phyloP scores from a whole-genome alignment of 345 rosid genomes.

The Sisymbrium irio region DNA sequence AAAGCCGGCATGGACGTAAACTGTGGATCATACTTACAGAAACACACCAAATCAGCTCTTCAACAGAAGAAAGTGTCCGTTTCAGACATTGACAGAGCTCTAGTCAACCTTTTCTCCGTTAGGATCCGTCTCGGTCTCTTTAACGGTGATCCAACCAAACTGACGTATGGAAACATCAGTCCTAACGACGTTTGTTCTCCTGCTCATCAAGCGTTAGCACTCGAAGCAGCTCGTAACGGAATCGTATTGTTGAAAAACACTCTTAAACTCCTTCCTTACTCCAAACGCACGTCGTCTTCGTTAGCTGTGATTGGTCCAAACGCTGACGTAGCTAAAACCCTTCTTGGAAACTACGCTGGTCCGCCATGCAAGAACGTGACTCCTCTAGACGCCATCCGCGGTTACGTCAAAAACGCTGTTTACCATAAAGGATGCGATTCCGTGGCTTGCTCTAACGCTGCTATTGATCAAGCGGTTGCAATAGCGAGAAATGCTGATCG shows the following conservation, averaged over 20 bases:
- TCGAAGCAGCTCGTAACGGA: slow-evolving; percentile 81
- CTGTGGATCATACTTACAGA: slow-evolving; percentile 68
- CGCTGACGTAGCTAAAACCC: slow-evolving; percentile 51
- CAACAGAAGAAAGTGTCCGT: slow-evolving; percentile 58
- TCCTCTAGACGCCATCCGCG: slow-evolving; percentile 54
- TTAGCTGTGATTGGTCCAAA: slow-evolving; percentile 88
- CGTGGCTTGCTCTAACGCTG: slow-evolving; percentile 57
- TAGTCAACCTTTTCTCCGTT: slow-evolving; percentile 67
- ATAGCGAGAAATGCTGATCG: slow-evolving; percentile 55
- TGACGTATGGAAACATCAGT: slow-evolving; percentile 63
- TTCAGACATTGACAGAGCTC: slow-evolving; percentile 62
- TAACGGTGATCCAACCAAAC: slow-evolving; percentile 59
- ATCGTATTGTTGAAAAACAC: slow-evolving; percentile 83
- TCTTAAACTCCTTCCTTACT: slow-evolving; percentile 55
- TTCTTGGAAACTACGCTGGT: slow-evolving; percentile 86
- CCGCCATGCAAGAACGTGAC: slow-evolving; percentile 61
- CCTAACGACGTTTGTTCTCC: slow-evolving; percentile 62
- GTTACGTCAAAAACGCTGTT: slow-evolving; percentile 47
- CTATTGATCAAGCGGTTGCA: slow-evolving; percentile 50
- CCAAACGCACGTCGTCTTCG: slow-evolving; percentile 44
- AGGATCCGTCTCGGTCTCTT: slow-evolving; percentile 92
- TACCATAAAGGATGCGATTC: slow-evolving; percentile 64
- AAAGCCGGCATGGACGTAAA: slow-evolving; percentile 93
- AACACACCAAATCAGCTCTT: slow-evolving; percentile 66
- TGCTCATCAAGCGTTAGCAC: slow-evolving; percentile 74